Base-by-base conservation (phyloP, 2,329 filamentous ascomycete genomes). In the Claviceps cyperi region DNA sequence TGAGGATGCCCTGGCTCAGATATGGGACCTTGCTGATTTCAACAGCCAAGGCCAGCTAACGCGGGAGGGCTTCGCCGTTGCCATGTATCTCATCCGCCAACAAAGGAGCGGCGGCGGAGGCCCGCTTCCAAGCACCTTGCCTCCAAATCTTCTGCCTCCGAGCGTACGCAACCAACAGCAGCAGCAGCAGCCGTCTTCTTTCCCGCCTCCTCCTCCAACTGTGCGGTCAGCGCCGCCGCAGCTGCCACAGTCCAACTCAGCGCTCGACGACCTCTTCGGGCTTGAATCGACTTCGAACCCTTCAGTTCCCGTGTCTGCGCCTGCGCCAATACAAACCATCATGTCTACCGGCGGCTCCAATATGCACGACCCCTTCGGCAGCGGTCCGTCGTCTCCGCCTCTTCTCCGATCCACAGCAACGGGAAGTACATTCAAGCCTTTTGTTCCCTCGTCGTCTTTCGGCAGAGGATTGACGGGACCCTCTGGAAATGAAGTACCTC, bases 21-120 rank as follows among this genome's bases (percentile, higher is more conserved):
- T 98, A 55, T 98, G 92, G 92, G 92, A 98, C 64, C 78, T 98
- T 32, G 84, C 92, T 14, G 92, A 98, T 66, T 88, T 96, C 66
- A 88, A 87, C 61, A 92, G 88, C 7, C 85, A 90, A 57, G 92
- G 92, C 11, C 83, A 84, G 51, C 72, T 98, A 51, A 89, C 77
- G 45, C 81, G 80, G 58, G 92, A 98, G 57, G 90, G 95, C 59
- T 98, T 98, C 62, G 89, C 92, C 0, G 89, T 98, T 45, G 91
- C 92, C 49, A 96, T 98, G 90, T 94, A 94, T 63, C 74, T 98
- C 47, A 96, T 98, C 59, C 80, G 90, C 53, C 86, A 94, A 64
- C 90, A 96, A 64, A 78, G 90, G 49, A 84, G 77, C 55, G 84
- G 82, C 54, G 80, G 80, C 51, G 63, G 70, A 35, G 69, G 68